phyloP scores from a whole-genome alignment of 2,329 filamentous ascomycete species.

The Pestalotiopsis fici region DNA sequence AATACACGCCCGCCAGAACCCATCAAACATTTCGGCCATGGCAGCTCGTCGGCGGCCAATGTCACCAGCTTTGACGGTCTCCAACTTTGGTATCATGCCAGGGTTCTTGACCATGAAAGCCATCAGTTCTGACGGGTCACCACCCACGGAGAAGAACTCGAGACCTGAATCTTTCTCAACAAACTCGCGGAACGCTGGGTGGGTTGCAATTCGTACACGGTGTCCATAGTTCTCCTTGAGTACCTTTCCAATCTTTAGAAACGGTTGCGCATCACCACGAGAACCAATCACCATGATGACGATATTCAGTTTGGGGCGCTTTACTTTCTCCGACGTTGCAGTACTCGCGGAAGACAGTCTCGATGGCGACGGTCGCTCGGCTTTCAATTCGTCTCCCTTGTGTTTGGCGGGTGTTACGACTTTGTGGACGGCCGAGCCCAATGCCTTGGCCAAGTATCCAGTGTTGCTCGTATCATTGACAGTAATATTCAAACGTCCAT shows the following conservation, averaged over 20 bases:
- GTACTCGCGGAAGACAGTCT: slow-evolving; percentile 32
- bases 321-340: slow-evolving; percentile 27
- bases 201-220: slow-evolving; percentile 76
- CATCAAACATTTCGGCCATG: slow-evolving; percentile 83
- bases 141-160: slow-evolving; percentile 80
- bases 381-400: slow-evolving; percentile 18
- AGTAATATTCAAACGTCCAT: slow-evolving; percentile 72
- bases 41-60: slow-evolving; percentile 65
- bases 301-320: slow-evolving; percentile 66
- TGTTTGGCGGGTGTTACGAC: slow-evolving; percentile 42
- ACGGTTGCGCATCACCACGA: slow-evolving; percentile 79
- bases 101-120: slow-evolving; percentile 88
- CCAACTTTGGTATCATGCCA: slow-evolving; percentile 73
- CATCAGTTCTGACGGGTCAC: slow-evolving; percentile 80
- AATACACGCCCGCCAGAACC: slow-evolving; percentile 79
- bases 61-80: slow-evolving; percentile 73
- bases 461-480: slow-evolving; percentile 70
- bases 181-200: slow-evolving; percentile 76
- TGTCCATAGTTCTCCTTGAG: slow-evolving; percentile 73
- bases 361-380: slow-evolving; percentile 15
- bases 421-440: slow-evolving; percentile 64
- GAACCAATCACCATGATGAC: slow-evolving; percentile 84
- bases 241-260: slow-evolving; percentile 73
- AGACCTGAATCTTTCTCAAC: slow-evolving; percentile 71
- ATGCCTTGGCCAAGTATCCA: slow-evolving; percentile 73